Base-by-base conservation (phyloP, 768 basidiomycete species). In the Tricholoma sp. region DNA sequence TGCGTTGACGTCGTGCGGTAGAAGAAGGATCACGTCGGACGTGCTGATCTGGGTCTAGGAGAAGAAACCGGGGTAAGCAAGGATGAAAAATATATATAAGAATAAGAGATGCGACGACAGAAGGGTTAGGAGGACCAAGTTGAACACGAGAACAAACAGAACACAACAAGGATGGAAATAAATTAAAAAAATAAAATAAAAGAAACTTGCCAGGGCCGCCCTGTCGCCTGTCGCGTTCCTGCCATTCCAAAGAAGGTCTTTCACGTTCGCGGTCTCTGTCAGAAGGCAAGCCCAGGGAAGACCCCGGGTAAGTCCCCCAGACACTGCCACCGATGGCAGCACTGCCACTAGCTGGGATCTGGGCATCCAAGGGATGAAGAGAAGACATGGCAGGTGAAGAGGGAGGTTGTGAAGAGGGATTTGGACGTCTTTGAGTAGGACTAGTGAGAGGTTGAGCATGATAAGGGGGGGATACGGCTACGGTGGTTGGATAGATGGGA, bases 341-440 rank as follows among this genome's bases (percentile, higher is more conserved):
- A 47, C 34, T 47, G 57, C 48, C 56, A 56, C 48, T 51, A 51
- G 37, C 54, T 1, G 51, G 49, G 32, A 57, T 57, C 49, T 54
- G 57, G 18, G 56, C 63, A 67, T 65, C 53, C 55, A 61, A 59
- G 33, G 70, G 69, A 1, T 68, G 63, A 9, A 73, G 65, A 4
- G 69, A 68, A 11, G 65, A 64, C 67, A 58, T 74, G 47, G 63
- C 70, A 20, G 67, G 70, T 34, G 55, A 72, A 60, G 69, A 68
- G 68, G 45, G 69, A 65, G 57, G 75, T 74, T 66, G 68, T 81
- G 70, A 68, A 75, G 59, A 65, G 82, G 42, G 75, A 48, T 48
- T 48, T 4, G 32, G 47, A 8, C 47, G 47, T 9, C 47, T 31
- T 48, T 59, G 53, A 68, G 59, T 62, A 44, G 47, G 66, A 62